Conservation (phyloP, 2,329 filamentous ascomycete species). For the Chaetomium olivaceum region DNA sequence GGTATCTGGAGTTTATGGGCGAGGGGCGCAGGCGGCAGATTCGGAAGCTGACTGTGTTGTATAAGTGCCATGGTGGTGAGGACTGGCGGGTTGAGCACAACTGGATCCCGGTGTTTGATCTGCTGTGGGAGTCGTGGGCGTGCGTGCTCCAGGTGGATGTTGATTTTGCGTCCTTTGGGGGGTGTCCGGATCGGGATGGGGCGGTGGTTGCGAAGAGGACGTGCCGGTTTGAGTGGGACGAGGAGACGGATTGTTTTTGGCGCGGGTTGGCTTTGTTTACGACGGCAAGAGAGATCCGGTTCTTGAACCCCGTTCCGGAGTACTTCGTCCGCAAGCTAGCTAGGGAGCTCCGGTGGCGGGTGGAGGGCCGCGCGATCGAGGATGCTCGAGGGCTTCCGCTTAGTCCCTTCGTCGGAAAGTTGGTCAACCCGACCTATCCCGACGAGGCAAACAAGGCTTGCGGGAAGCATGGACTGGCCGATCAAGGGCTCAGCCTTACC, state of each 20-base stretch:
- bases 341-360: not conserved
- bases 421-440: not conserved
- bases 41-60: not conserved
- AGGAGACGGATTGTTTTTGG: not conserved
- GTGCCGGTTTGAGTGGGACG: not conserved
- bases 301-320: not conserved
- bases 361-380: not conserved
- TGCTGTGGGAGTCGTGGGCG: not conserved
- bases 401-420: not conserved
- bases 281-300: not conserved
- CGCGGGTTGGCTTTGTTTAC: not conserved
- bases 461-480: not conserved
- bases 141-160: not conserved
- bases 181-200: not conserved
- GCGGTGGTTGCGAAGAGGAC: not conserved
- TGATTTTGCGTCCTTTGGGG: not conserved
- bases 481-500: not conserved
- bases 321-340: not conserved
- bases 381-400: not conserved
- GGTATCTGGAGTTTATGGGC: not conserved
- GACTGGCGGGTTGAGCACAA: no score
- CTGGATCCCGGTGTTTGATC: not conserved
- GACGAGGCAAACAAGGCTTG: not conserved
- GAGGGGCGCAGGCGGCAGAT: not conserved
- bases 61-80: not conserved